These are phyloP conservation scores for Penicillium cinerascens DNA, from an alignment of 495 filamentous ascomycete genomes.

Conservation along the genomic window DNA sequence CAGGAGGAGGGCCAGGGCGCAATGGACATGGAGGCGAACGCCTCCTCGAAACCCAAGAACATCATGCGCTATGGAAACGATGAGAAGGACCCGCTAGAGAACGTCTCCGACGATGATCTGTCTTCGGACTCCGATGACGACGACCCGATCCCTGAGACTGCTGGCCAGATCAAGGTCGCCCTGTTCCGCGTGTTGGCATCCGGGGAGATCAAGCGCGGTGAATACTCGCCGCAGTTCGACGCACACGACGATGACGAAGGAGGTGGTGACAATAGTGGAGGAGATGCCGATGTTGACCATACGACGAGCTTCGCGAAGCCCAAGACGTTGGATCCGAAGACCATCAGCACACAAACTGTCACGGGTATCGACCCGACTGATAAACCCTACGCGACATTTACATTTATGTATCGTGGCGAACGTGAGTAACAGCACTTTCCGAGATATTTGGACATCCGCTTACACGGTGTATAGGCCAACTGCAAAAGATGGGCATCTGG, in stretches of 20 bases:
- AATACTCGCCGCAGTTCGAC: conserved; percentile 97
- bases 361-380: conserved; percentile 96
- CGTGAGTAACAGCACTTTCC: conserved; percentile 54
- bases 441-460: conserved; percentile 10
- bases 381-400: conserved; percentile 93
- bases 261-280: conserved; percentile 38
- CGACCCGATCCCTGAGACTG: conserved; percentile 87
- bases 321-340: conserved; percentile 93
- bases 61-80: conserved; percentile 78
- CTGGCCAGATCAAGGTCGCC: conserved; percentile 97
- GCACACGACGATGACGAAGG: conserved; percentile 85
- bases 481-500: conserved; percentile 89
- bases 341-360: conserved; percentile 96
- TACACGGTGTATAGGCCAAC: conserved; percentile 62
- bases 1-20: conserved; percentile 48
- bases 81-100: conserved; percentile 66
- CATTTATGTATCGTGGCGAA: conserved; percentile 96
- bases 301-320: conserved; percentile 98
- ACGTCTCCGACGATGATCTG: conserved; percentile 64
- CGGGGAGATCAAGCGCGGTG: conserved; percentile 93
- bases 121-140: conserved; percentile 74
- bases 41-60: conserved; percentile 44
- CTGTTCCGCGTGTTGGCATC: conserved; percentile 94
- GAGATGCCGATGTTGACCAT: conserved; percentile 79
- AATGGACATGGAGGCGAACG: conserved; percentile 48